Percentiles rank a stretch among this genome's conserved stretches.
Conservation (phyloP, 176 grass and related monocot species). For the Carex scoparia region DNA sequence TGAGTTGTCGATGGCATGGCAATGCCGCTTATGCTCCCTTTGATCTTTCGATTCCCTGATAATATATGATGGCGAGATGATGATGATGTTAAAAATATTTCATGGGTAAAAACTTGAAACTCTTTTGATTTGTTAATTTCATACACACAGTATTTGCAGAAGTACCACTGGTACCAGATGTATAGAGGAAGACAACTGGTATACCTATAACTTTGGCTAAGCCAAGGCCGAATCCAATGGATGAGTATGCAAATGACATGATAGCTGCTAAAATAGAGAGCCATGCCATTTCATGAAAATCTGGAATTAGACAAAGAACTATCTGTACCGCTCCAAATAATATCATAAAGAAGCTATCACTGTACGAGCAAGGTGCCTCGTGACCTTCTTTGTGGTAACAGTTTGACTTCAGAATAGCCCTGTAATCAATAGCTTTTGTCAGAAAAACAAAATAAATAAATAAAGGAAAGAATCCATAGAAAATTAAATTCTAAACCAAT, state of each 20-base stretch:
- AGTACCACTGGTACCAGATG: not conserved
- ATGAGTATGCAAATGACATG: slow-evolving; percentile 79
- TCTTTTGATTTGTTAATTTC: not conserved
- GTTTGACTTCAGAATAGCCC: slow-evolving; percentile 57
- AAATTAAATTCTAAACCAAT: not conserved
- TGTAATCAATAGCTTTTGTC: slow-evolving; percentile 23
- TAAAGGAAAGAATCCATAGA: not conserved
- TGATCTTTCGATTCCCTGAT: not conserved
- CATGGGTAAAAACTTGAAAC: not conserved
- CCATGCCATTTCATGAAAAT: slow-evolving; percentile 68
- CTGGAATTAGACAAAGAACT: slow-evolving; percentile 63
- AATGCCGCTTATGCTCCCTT: not conserved
- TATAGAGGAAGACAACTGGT: not conserved
- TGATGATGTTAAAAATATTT: not conserved
- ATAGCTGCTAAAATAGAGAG: slow-evolving; percentile 62
- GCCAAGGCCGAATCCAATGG: slow-evolving; percentile 65
- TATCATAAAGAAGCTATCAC: slow-evolving; percentile 59
- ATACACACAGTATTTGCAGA: not conserved
- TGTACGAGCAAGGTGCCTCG: slow-evolving; percentile 34
- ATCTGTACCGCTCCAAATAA: slow-evolving; percentile 60
- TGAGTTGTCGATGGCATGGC: not conserved
- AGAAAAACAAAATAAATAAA: not conserved
- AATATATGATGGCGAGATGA: not conserved
- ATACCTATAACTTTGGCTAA: slow-evolving; percentile 71
- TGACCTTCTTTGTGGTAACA: slow-evolving; percentile 71